phyloP scores from a whole-genome alignment of 2,329 filamentous ascomycete genomes.

The Penicillium sp. region DNA sequence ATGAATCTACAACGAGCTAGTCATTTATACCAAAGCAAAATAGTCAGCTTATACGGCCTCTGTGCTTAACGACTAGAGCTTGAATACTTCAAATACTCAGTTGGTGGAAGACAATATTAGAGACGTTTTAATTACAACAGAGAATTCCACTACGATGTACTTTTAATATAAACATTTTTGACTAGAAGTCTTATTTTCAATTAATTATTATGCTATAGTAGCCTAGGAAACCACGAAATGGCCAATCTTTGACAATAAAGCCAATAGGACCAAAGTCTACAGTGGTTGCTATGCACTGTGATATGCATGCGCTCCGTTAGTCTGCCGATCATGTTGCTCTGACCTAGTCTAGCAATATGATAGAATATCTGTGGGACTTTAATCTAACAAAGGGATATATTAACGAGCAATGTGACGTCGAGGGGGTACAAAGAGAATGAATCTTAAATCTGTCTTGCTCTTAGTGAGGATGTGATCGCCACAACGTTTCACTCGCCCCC shows the following conservation, averaged over 20 bases:
- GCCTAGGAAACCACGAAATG: background rate
- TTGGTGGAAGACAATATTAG: too few relatives aligned
- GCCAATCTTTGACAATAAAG: background rate
- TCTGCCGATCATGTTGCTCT: conserved; percentile 14
- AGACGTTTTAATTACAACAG: too few relatives aligned
- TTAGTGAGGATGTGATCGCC: conserved; percentile 16
- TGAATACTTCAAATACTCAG: too few relatives aligned
- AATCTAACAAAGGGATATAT: background rate
- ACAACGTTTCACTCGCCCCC: conserved; percentile 14
- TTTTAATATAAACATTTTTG: too few relatives aligned
- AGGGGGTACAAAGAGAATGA: conserved; percentile 5
- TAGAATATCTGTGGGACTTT: conserved; percentile 6
- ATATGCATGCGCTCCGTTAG: conserved; percentile 1
- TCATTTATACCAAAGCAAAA: too few relatives aligned
- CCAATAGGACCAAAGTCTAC: background rate
- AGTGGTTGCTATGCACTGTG: background rate
- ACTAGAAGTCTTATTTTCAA: too few relatives aligned
- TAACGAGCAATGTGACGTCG: conserved; percentile 7
- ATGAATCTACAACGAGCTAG: too few relatives aligned
- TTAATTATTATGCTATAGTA: background rate
- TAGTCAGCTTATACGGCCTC: too few relatives aligned
- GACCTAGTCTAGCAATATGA: conserved; percentile 11
- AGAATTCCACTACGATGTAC: too few relatives aligned
- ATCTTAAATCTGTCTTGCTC: background rate
- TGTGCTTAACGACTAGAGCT: too few relatives aligned